Base-by-base conservation (phyloP, 306 rosid species). In the Lathyrus oleraceus region DNA sequence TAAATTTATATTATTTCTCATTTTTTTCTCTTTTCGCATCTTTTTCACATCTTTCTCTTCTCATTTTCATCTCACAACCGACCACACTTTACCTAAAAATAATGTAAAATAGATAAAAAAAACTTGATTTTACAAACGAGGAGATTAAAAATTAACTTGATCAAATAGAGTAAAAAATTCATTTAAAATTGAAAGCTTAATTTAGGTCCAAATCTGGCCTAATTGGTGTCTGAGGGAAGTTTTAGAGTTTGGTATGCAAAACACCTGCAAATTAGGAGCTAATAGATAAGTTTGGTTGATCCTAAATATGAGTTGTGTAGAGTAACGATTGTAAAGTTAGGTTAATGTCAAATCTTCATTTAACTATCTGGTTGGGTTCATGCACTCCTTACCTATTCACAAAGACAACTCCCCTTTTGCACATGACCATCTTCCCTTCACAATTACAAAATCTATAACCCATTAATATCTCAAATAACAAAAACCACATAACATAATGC, bases 401-500 rank as follows among this genome's bases (percentile, higher is more conserved):
- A 38, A 47, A 52, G 75, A 61, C n/a, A 77, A 73, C 56, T 64
- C 44, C 67, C 25, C 16, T 35, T n/a, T 14, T 21, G 42, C 80
- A 81, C 67, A 69, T 68, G 72, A 47, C 76, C 14, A 8, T 79
- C 78, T 70, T 83, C 80, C 36, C 65, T 47, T 58, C 48, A 16
- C 10, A 63, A 71, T 73, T 51, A 4, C 66, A 70, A n/a, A 70
- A 20, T 11, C 67, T 67, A 12, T 23, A 76, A 27, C 35, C 13
- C 76, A 68, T 54, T 45, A 38, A 52, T 62, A 6, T 52, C 72
- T 65, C 35, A 38, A 30, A 28, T 14, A 21, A 61, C 21, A 67
- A 38, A 58, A 61, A 10, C 5, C 61, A 39, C 63, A 73, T 30
- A 4, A 7, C 39, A 57, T 49, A 42, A 10, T 25, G 68, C 10